Percentiles rank a stretch among this genome's conserved stretches.
Conservation (phyloP, 768 basidiomycete species). For the Phylloporus sp. region DNA sequence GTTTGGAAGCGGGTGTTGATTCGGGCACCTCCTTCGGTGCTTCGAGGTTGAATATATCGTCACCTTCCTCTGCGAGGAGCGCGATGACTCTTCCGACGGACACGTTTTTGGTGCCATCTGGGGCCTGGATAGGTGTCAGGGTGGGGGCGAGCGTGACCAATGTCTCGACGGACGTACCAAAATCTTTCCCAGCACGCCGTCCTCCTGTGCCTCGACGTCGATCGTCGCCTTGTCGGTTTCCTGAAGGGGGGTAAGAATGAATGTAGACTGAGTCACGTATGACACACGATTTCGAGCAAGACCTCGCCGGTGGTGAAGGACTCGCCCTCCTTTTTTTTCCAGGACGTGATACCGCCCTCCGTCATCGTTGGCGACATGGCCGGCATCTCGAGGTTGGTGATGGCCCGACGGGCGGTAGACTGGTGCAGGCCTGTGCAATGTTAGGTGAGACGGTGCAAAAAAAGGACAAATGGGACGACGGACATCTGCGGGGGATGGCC, state of each 20-base stretch:
- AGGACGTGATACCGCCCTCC: constrained; percentile 84
- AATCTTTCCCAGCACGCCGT: constrained; percentile 92
- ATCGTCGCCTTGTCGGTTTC: constrained; percentile 96
- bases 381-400: constrained; percentile 83
- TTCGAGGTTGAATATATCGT: constrained; percentile 85
- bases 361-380: constrained; percentile 98
- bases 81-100: constrained; percentile 88
- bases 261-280: background rate
- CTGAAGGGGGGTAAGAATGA: constrained; percentile 39
- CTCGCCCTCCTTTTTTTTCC: constrained; percentile 89
- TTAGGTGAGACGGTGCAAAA: background rate
- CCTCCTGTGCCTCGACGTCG: constrained; percentile 98
- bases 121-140: constrained; percentile 38
- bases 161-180: constrained; percentile 48
- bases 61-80: constrained; percentile 91
- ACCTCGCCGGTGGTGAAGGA: constrained; percentile 78
- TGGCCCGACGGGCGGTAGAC: constrained; percentile 46
- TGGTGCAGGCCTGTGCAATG: constrained; percentile 41
- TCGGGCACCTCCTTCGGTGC: constrained; percentile 42
- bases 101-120: constrained; percentile 79
- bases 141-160: background rate
- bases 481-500: constrained; percentile 24
- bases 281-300: constrained; percentile 79
- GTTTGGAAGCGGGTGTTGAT: constrained; percentile 10
- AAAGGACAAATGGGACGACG: background rate